Evolutionary conservation across 768 basidiomycete genomes (phyloP), one percentile per base, ranked within the genome.

Genomic region (Pilatotrama ljubarskyi): DNA sequence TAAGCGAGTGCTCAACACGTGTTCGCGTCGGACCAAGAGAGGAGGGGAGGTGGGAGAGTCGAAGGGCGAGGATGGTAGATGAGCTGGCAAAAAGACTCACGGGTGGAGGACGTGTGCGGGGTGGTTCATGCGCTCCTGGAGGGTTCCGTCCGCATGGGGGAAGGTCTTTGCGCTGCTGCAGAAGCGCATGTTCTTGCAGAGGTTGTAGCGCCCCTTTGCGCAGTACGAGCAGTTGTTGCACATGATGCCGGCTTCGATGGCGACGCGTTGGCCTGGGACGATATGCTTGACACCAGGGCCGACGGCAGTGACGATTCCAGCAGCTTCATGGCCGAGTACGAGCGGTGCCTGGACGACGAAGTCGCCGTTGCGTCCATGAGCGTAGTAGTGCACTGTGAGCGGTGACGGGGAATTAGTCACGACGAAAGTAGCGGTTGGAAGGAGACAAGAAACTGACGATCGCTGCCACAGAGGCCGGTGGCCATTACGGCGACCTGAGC

Each of bases 401-500:
- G 62, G 14, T 14, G 43, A 58, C 35, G 51, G 49, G 52, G 52
- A 55, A 40, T 51, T 14, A 29, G 56, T 53, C 11, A 9, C 40
- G 43, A 26, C 22, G 46, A 53, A 61, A 57, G 58, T 61, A 58
- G 64, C 56, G 55, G 62, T 42, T 49, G 29, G 40, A 66, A 42
- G 14, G 1, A 17, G 38, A 32, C 29, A 38, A 50, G 26, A 38
- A 54, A 80, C 85, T 69, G 66, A 88, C 90, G 73, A 74, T 93
- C 92, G 57, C 84, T 86, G 59, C 95, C 95, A 68, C 95, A 98
- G 53, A 98, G 84, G 60, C 96, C 96, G 4, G 95, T 98, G 41
- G 90, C 78, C 56, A 80, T 78, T 62, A 96, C 79, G 59, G 84
- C 80, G 70, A 98, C 85, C 76, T 95, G 92, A 43, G 84, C 93